Evolutionary conservation across 75 land plant genomes (phyloP).

Genomic region (Pseudotsuga menziesii): DNA sequence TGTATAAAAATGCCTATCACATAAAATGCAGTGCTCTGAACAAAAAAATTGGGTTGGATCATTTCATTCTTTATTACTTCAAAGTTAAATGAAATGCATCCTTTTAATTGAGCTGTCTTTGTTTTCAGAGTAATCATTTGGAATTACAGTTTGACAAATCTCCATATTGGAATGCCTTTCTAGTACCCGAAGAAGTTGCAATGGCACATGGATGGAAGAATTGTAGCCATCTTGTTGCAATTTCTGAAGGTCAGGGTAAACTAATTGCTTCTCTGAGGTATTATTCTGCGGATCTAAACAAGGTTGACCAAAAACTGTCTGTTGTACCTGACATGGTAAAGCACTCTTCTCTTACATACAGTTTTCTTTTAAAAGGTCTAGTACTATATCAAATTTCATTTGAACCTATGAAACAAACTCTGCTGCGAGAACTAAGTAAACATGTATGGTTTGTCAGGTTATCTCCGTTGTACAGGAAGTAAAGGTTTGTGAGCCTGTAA

Average conservation of each 20-base stretch:
- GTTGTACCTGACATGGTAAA: conserved; percentile 2
- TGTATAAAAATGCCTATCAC: not conserved
- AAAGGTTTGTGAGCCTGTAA: conserved; percentile 60
- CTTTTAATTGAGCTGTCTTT: not conserved
- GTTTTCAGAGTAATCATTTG: conserved; percentile 62
- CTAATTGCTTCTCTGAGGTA: conserved; percentile 51
- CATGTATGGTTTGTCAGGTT: conserved; percentile 36
- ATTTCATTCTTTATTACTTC: conserved; percentile 4
- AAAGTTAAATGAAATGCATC: conserved; percentile 13
- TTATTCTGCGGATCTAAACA: conserved; percentile 16
- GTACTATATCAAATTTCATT: no score
- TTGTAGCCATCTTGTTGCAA: conserved; percentile 58
- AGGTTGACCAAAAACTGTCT: conserved; percentile 15
- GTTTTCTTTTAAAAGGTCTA: no score
- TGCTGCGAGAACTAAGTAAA: not conserved
- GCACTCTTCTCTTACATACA: no score
- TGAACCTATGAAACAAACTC: no score
- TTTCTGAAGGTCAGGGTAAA: conserved; percentile 56
- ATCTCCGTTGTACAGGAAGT: conserved; percentile 73
- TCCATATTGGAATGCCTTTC: conserved; percentile 48
- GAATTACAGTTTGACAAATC: conserved; percentile 34
- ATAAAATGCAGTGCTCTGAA: not conserved
- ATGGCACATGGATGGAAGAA: conserved; percentile 56
- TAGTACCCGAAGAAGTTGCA: conserved; percentile 39
- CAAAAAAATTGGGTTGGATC: not conserved